Conservation (phyloP, 2,329 filamentous ascomycete species). For the Aspergillus jensenii region DNA sequence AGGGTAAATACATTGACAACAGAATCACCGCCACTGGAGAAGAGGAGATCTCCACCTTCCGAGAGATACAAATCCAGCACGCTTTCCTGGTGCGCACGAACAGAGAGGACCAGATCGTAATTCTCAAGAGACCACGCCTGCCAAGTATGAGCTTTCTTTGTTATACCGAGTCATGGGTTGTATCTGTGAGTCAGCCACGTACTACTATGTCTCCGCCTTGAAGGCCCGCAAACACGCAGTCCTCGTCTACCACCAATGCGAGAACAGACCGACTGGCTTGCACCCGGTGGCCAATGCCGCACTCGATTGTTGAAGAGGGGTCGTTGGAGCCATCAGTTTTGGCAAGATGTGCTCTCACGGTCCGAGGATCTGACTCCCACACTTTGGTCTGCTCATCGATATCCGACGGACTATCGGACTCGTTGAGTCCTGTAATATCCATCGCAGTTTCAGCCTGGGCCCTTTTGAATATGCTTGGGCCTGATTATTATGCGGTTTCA, state of each 20-base stretch:
- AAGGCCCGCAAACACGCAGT: conserved; percentile 85
- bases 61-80: conserved; percentile 84
- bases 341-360: conserved; percentile 18
- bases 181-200: conserved; percentile 25
- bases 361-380: conserved; percentile 32
- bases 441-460: conserved; percentile 28
- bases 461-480: conserved; percentile 2
- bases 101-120: conserved; percentile 73
- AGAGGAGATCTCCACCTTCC: conserved; percentile 70
- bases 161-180: not conserved
- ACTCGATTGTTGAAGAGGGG: conserved; percentile 28
- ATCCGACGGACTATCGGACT: conserved; percentile 36
- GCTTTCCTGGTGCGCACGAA: conserved; percentile 89
- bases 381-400: conserved; percentile 35
- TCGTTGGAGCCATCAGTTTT: conserved; percentile 19
- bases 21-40: conserved; percentile 91
- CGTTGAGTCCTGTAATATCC: conserved; percentile 30
- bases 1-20: conserved; percentile 70
- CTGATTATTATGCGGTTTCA: not conserved
- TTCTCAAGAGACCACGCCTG: conserved; percentile 82
- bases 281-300: conserved; percentile 44
- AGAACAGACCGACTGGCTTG: conserved; percentile 54
- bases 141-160: conserved; percentile 15
- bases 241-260: conserved; percentile 74
- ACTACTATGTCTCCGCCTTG: conserved; percentile 89